Percentiles rank a stretch among this genome's conserved stretches.
Conservation (phyloP, 768 basidiomycete species). For the Amanita exitialis region DNA sequence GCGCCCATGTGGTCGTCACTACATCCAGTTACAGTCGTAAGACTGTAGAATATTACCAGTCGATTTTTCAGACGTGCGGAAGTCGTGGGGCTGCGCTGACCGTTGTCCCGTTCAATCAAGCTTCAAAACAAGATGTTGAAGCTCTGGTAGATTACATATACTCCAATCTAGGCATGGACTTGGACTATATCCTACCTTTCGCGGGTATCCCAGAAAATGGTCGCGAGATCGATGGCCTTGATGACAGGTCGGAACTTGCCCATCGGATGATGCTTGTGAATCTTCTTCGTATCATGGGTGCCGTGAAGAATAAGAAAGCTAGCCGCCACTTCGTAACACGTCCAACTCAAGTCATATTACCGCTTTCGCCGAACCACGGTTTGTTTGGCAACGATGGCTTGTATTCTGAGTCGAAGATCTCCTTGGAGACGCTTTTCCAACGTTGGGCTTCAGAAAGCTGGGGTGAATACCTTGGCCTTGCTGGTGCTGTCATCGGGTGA, state of each 20-base stretch:
- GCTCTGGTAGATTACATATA: conserved; percentile 98
- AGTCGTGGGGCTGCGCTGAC: conserved; percentile 94
- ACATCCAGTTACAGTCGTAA: conserved; percentile 96
- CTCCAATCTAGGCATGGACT: conserved; percentile 86
- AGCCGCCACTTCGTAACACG: conserved; percentile 94
- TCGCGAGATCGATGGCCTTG: conserved; percentile 93
- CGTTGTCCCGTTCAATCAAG: conserved; percentile 99
- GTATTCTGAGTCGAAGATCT: conserved; percentile 98
- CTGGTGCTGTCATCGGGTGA: conserved; percentile 96
- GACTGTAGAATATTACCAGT: conserved; percentile 96
- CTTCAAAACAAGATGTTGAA: conserved; percentile 97
- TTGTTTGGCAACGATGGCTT: conserved; percentile 96
- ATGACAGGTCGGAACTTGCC: conserved; percentile 95
- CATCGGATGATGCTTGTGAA: conserved; percentile 99
- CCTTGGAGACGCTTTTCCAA: conserved; percentile 95
- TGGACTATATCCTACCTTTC: conserved; percentile 98
- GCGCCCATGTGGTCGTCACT: conserved; percentile 94
- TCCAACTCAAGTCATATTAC: conserved; percentile 96
- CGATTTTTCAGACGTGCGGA: conserved; percentile 92
- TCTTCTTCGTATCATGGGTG: conserved; percentile 89
- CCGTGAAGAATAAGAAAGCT: conserved; percentile 97
- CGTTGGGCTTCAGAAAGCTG: conserved; percentile 97
- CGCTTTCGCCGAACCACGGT: conserved; percentile 96
- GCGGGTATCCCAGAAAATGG: conserved; percentile 98
- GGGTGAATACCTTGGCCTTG: conserved; percentile 97